Conservation (phyloP, 73 alveolate species). For the Tetrahymena malaccensis region DNA sequence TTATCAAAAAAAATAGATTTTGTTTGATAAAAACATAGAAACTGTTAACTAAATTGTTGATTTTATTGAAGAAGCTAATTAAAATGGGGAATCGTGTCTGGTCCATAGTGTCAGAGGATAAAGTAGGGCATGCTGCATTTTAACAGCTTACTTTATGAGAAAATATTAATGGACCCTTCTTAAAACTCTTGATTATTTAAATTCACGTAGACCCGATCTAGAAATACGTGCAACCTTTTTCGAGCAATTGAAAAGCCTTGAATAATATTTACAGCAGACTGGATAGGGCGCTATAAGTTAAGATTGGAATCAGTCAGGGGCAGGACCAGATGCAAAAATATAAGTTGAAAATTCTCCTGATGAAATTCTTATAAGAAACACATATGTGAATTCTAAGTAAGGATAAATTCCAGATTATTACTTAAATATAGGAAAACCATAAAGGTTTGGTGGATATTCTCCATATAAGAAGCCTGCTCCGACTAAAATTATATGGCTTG, state of each 20-base stretch:
- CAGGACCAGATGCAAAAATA: conserved; percentile 37
- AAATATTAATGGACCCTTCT: conserved; percentile 72
- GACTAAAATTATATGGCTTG: background rate
- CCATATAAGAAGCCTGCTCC: background rate
- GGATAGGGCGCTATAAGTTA: conserved; percentile 56
- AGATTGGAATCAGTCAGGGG: conserved; percentile 55
- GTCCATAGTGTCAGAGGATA: conserved; percentile 91
- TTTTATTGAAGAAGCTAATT: conserved; percentile 79
- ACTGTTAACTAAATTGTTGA: conserved; percentile 76
- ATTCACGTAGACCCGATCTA: conserved; percentile 71
- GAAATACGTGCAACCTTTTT: conserved; percentile 71
- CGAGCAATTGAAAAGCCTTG: conserved; percentile 54
- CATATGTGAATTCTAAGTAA: conserved; percentile 48
- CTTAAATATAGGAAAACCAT: conserved; percentile 14
- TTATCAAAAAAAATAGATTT: conserved; percentile 50
- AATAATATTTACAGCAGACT: conserved; percentile 34
- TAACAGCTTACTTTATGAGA: conserved; percentile 84
- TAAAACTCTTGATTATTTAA: conserved; percentile 66
- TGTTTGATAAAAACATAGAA: conserved; percentile 70
- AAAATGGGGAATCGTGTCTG: conserved; percentile 72
- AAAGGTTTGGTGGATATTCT: background rate
- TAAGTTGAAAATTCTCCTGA: conserved; percentile 17
- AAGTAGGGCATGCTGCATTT: conserved; percentile 77
- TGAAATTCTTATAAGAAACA: conserved; percentile 56
- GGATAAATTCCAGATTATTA: conserved; percentile 47